Conservation (phyloP, 2,329 filamentous ascomycete genomes). For the Calonectria multiphialidica region DNA sequence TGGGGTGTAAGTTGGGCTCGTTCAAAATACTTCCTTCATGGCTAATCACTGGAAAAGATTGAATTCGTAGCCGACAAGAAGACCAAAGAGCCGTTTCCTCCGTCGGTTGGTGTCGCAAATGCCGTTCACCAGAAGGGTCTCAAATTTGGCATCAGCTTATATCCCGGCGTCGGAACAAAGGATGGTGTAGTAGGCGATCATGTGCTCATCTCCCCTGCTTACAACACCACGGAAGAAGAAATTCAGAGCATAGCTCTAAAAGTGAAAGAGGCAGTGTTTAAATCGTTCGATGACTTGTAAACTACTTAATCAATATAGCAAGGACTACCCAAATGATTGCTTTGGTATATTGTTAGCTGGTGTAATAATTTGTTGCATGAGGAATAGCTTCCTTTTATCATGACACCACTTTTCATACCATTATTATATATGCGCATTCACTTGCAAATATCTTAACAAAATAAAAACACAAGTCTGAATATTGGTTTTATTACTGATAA, state of each 20-base stretch:
- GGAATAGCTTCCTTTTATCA: no score
- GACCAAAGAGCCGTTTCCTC: conserved; percentile 33
- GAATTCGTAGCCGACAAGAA: conserved; percentile 39
- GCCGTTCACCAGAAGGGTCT: neutral
- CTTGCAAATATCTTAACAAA: no score
- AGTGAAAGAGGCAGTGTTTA: neutral
- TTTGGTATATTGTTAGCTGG: no score
- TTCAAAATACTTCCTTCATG: neutral
- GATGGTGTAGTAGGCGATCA: conserved; percentile 41
- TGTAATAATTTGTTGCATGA: no score
- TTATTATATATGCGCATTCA: no score
- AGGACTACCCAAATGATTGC: no score
- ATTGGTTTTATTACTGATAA: no score
- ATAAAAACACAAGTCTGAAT: no score
- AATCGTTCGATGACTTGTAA: neutral
- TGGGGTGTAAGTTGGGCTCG: conserved; percentile 24
- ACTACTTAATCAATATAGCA: no score
- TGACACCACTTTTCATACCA: no score
- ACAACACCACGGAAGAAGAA: conserved; percentile 49
- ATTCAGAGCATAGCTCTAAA: conserved; percentile 16
- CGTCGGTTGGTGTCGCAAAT: neutral
- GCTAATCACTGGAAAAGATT: neutral
- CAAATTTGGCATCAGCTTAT: neutral
- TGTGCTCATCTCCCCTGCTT: conserved; percentile 55
- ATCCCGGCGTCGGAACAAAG: conserved; percentile 12